These are phyloP conservation scores for Cryptosporidium baileyi DNA, from an alignment of 169 alveolate genomes.

Conservation along the genomic window DNA sequence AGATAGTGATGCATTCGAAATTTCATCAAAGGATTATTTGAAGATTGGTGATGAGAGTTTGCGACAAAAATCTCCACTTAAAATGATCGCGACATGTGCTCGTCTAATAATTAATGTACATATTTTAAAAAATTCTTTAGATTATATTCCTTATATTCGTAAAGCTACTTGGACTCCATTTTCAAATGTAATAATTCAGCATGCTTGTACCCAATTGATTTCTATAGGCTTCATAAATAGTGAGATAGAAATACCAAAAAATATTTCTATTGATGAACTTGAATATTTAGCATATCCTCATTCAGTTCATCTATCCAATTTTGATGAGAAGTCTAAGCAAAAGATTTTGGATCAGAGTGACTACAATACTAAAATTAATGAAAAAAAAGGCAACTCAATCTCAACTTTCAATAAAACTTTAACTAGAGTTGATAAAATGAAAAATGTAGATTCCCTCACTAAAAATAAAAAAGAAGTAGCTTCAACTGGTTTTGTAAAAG, in stretches of 20 bases:
- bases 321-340: too few relatives aligned
- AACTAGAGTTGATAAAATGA: too few relatives aligned
- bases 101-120: conserved; percentile 17
- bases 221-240: conserved; percentile 53
- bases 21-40: conserved; percentile 20
- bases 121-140: conserved; percentile 4
- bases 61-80: neutral
- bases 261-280: conserved; percentile 27
- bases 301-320: conserved; percentile 1
- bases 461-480: too few relatives aligned
- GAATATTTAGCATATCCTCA: conserved; percentile 45
- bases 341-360: too few relatives aligned
- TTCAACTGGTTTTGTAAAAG: too few relatives aligned
- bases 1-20: conserved; percentile 52
- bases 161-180: conserved; percentile 26
- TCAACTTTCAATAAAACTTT: too few relatives aligned
- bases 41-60: conserved; percentile 25
- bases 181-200: conserved; percentile 39
- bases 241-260: conserved; percentile 33
- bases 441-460: too few relatives aligned
- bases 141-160: conserved; percentile 7
- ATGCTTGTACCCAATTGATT: conserved; percentile 49
- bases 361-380: too few relatives aligned
- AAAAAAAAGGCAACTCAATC: too few relatives aligned
- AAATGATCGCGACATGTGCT: conserved; percentile 55